Percentiles rank a stretch among this genome's conserved stretches.
Evolutionary conservation across 192 early-diverging fungal species (phyloP).

Genomic region (Rhizophlyctis rosea): DNA sequence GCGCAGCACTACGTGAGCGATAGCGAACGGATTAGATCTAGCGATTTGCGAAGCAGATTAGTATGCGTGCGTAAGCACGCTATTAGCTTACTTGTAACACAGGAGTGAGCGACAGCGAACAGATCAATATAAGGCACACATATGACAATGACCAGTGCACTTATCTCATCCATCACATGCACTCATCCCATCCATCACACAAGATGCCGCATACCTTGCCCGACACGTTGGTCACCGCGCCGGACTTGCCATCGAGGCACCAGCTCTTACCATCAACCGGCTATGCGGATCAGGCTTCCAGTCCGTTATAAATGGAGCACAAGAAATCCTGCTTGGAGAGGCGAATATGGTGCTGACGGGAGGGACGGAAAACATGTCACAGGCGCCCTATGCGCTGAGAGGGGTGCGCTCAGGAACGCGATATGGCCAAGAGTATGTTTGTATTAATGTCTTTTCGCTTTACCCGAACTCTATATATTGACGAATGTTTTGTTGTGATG

Average conservation of each 20-base stretch:
- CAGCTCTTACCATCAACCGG: constrained; percentile 90
- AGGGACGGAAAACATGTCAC: constrained; percentile 92
- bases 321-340: constrained; percentile 85
- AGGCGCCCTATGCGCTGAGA: constrained; percentile 82
- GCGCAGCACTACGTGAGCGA: no score
- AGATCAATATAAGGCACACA: no score
- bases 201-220: constrained; percentile 84
- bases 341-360: constrained; percentile 83
- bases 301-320: constrained; percentile 87
- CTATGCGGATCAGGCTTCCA: constrained; percentile 98
- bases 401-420: constrained; percentile 81
- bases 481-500: background rate
- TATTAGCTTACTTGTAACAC: no score
- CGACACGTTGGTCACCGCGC: constrained; percentile 91
- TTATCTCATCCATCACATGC: background rate
- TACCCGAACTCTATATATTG: constrained; percentile 9
- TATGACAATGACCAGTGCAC: no score
- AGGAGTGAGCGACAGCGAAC: no score
- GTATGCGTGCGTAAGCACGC: no score
- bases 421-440: constrained; percentile 71
- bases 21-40: no score
- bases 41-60: no score
- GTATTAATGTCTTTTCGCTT: background rate
- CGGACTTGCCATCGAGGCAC: constrained; percentile 77
- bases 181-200: background rate